A percentile compares a stretch with the other conserved stretches of the same genome.
Evolutionary conservation across 192 early-diverging fungal species (phyloP).

Genomic region (Lobosporangium transversale): DNA sequence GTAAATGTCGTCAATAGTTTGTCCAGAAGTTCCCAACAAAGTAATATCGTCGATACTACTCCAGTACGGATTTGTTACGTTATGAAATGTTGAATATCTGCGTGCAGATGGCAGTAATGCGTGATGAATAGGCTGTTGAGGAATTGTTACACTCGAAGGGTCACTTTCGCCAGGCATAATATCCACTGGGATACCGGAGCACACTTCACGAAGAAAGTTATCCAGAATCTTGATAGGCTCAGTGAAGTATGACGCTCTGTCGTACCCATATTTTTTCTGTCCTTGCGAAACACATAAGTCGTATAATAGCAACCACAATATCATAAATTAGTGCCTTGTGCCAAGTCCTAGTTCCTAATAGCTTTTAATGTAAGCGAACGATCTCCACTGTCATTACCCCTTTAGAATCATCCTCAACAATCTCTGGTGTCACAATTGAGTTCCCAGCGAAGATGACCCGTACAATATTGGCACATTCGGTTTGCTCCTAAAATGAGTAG

Average conservation of each 20-base stretch:
- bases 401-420: conserved; percentile 36
- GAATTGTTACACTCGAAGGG: conserved; percentile 79
- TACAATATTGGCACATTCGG: conserved; percentile 63
- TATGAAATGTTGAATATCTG: conserved; percentile 69
- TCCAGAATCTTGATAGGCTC: conserved; percentile 70
- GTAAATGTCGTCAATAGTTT: conserved; percentile 88
- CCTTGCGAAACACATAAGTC: not conserved
- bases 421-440: conserved; percentile 60
- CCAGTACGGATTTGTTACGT: conserved; percentile 85
- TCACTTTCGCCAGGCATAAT: conserved; percentile 87
- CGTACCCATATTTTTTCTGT: conserved; percentile 66
- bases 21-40: conserved; percentile 84
- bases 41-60: conserved; percentile 74
- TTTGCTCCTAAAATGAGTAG: conserved; percentile 63
- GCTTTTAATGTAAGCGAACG: too few species aligned
- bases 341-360: not conserved
- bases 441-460: conserved; percentile 85
- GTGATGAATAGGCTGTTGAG: conserved; percentile 86
- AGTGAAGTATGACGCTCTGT: conserved; percentile 56
- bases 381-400: conserved; percentile 13
- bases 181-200: conserved; percentile 70
- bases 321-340: not conserved
- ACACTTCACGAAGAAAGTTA: conserved; percentile 69
- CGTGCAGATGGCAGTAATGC: conserved; percentile 73
- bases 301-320: too few species aligned